A percentile compares a stretch with the other conserved stretches of the same genome.
phyloP scores from a whole-genome alignment of 2,329 filamentous ascomycete genomes.

The Fulvia fulva region DNA sequence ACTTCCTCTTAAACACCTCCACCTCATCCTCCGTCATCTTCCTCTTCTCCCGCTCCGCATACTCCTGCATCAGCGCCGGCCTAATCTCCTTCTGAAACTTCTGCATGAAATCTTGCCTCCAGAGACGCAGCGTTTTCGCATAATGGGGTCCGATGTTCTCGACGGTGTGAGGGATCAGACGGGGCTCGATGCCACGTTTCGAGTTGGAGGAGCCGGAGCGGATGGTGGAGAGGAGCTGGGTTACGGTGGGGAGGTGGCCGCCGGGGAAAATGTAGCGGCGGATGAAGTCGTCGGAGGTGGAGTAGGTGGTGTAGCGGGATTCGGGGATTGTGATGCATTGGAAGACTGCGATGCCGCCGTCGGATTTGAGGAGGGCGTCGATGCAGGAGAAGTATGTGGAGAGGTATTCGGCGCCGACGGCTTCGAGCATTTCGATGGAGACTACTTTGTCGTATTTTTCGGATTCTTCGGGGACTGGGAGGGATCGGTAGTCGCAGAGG shows the following conservation, averaged over 20 bases:
- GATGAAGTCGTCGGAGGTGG: slow-evolving; percentile 68
- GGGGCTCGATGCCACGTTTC: slow-evolving; percentile 33
- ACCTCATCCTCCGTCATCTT: slow-evolving; percentile 59
- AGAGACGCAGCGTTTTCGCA: slow-evolving; percentile 63
- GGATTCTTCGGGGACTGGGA: slow-evolving; percentile 46
- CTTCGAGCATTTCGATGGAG: slow-evolving; percentile 75
- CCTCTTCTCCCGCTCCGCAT: slow-evolving; percentile 33
- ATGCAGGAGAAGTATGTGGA: slow-evolving; percentile 64
- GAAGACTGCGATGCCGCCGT: slow-evolving; percentile 65
- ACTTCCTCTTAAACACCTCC: slow-evolving; percentile 66
- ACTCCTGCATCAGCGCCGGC: slow-evolving; percentile 56
- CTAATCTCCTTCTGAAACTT: slow-evolving; percentile 60
- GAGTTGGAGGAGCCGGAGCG: slow-evolving; percentile 54
- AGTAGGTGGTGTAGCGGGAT: slow-evolving; percentile 60
- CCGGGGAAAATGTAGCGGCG: slow-evolving; percentile 74
- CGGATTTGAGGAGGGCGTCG: slow-evolving; percentile 59
- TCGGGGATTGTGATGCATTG: slow-evolving; percentile 78
- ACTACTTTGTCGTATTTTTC: slow-evolving; percentile 64
- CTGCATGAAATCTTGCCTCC: slow-evolving; percentile 62
- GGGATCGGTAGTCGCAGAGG: slow-evolving; percentile 64
- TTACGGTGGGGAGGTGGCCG: slow-evolving; percentile 65
- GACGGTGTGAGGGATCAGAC: slow-evolving; percentile 61
- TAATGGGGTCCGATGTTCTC: slow-evolving; percentile 75
- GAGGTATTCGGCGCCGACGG: slow-evolving; percentile 65
- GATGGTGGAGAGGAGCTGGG: slow-evolving; percentile 63